Evolutionary conservation across 345 rosid species (phyloP).

Genomic region (Gossypium stocksii): DNA sequence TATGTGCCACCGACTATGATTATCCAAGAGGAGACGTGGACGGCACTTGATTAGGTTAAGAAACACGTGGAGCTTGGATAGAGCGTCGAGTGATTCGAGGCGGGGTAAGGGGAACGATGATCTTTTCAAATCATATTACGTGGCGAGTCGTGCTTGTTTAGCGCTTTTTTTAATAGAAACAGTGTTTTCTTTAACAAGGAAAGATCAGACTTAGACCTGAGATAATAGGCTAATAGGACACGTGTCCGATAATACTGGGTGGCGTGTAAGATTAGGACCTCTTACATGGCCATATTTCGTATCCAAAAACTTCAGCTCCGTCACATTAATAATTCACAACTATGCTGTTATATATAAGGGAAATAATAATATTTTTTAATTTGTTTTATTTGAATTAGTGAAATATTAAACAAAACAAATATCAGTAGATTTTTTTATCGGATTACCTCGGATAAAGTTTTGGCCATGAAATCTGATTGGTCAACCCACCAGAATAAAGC

Average conservation of each 20-base stretch:
- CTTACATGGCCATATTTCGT: conserved; percentile 11
- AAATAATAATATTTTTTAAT: no score
- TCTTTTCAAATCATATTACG: conserved; percentile 23
- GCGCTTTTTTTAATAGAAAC: not conserved
- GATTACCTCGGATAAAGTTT: no score
- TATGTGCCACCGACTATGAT: conserved; percentile 12
- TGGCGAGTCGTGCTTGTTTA: conserved; percentile 22
- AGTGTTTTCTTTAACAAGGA: conserved; percentile 18
- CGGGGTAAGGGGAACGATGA: not conserved
- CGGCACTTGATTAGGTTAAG: conserved; percentile 1
- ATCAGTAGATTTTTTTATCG: no score
- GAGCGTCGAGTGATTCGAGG: not conserved
- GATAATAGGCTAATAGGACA: conserved; percentile 3
- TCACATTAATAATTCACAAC: no score
- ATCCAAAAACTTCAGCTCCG: not conserved
- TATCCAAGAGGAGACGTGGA: conserved; percentile 32
- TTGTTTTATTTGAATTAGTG: no score
- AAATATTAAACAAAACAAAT: no score
- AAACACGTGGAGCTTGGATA: conserved; percentile 40
- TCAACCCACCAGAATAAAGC: no score
- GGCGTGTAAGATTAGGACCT: conserved; percentile 1
- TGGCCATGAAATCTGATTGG: no score
- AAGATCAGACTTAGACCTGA: not conserved
- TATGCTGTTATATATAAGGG: no score
- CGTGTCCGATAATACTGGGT: conserved; percentile 9